A percentile compares a stretch with the other conserved stretches of the same genome.
Conservation (phyloP, 2,329 filamentous ascomycete genomes). For the Orbilia oligospora region DNA sequence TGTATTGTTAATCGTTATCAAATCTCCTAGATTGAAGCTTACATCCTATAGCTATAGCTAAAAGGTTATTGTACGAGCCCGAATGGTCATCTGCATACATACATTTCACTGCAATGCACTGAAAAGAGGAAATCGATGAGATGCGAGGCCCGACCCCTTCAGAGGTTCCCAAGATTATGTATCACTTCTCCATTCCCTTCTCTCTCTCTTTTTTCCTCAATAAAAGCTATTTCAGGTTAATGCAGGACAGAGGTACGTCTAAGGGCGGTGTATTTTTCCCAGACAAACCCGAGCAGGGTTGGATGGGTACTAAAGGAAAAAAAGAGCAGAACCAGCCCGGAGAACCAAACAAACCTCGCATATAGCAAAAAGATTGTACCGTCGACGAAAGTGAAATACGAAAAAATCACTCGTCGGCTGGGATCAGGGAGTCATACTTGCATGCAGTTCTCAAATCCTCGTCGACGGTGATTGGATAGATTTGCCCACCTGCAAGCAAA, state of each 20-base stretch:
- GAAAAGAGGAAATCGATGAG: slow-evolving; percentile 60
- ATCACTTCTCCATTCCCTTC: slow-evolving; percentile 29
- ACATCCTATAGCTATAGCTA: slow-evolving; percentile 32
- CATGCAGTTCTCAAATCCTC: slow-evolving; percentile 59
- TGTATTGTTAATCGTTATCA: slow-evolving; percentile 18
- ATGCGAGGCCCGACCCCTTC: slow-evolving; percentile 57
- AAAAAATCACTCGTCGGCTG: slow-evolving; percentile 61
- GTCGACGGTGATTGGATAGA: slow-evolving; percentile 57
- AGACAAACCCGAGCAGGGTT: slow-evolving; percentile 40
- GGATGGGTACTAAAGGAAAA: slow-evolving; percentile 51
- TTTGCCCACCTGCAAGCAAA: slow-evolving; percentile 47
- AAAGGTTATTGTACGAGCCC: slow-evolving; percentile 49
- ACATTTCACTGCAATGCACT: slow-evolving; percentile 56
- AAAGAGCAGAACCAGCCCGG: slow-evolving; percentile 41
- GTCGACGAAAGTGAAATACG: slow-evolving; percentile 56
- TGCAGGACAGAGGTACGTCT: slow-evolving; percentile 58
- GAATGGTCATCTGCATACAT: slow-evolving; percentile 52
- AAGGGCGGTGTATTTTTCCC: slow-evolving; percentile 54
- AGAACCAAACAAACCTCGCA: slow-evolving; percentile 17
- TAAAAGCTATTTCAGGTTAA: slow-evolving; percentile 56
- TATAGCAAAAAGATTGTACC: slow-evolving; percentile 38
- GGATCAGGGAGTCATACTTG: slow-evolving; percentile 62
- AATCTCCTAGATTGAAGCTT: slow-evolving; percentile 48
- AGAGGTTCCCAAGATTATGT: slow-evolving; percentile 57
- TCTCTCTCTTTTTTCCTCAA: slow-evolving; percentile 34